Evolutionary conservation across 2,329 filamentous ascomycete species (phyloP).

Genomic region (Phialocephala subalpina): DNA sequence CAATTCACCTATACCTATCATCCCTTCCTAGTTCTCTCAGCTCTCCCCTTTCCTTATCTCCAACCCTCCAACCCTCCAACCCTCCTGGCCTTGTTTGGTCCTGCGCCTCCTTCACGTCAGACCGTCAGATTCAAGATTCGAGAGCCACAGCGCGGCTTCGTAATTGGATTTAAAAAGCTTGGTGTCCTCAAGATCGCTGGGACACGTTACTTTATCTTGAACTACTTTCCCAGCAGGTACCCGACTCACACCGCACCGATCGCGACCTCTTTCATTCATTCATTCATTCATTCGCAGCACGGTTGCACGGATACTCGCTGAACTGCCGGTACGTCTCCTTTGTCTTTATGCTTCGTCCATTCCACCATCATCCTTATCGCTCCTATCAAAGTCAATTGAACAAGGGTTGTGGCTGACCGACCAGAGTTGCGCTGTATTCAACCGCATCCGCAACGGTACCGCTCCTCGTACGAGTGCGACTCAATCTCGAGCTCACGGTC

Average conservation of each 20-base stretch:
- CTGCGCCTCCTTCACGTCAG: constrained; percentile 17
- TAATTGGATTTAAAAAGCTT: constrained; percentile 16
- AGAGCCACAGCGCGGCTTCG: not conserved
- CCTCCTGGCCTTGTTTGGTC: not conserved
- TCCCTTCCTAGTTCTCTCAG: constrained; percentile 16
- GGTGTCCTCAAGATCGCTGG: constrained; percentile 9
- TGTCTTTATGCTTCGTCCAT: constrained; percentile 22
- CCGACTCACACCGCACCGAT: constrained; percentile 16
- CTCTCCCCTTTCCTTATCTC: constrained; percentile 22
- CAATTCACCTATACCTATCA: constrained; percentile 9
- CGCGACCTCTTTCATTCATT: constrained; percentile 1
- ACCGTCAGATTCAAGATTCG: constrained; percentile 2
- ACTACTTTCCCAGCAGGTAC: constrained; percentile 22
- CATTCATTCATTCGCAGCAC: not conserved
- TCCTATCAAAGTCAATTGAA: constrained; percentile 32
- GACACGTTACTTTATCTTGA: not conserved
- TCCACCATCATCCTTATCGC: constrained; percentile 33
- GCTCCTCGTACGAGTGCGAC: constrained; percentile 25
- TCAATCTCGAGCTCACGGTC: constrained; percentile 17
- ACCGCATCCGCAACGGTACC: constrained; percentile 25
- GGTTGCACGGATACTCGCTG: constrained; percentile 17
- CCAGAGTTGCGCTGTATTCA: constrained; percentile 18
- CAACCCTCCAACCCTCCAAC: no score
- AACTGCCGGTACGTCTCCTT: constrained; percentile 24
- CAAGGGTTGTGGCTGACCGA: constrained; percentile 30